Evolutionary conservation across 345 rosid genomes (phyloP).

Genomic region (Heritiera fomes): DNA sequence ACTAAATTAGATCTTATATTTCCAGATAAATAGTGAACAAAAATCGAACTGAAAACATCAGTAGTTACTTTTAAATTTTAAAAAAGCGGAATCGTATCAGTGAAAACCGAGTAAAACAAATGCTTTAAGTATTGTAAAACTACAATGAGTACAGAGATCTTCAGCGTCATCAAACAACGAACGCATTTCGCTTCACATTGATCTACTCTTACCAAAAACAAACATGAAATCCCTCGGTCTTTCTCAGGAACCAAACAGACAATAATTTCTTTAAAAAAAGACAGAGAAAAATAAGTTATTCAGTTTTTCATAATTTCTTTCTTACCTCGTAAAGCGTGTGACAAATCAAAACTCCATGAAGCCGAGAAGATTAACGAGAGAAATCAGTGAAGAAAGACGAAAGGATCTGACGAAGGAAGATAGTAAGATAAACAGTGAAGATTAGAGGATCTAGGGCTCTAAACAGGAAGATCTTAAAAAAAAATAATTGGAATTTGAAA

Average conservation of each 20-base stretch:
- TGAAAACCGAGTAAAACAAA: not conserved
- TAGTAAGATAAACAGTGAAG: not conserved
- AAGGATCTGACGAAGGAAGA: constrained; percentile 34
- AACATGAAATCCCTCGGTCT: constrained; percentile 15
- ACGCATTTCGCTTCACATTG: constrained; percentile 30
- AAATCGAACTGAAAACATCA: not conserved
- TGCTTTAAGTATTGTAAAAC: constrained; percentile 6
- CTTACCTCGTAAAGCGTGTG: constrained; percentile 39
- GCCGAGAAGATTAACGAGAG: constrained; percentile 10
- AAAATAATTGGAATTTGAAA: constrained; percentile 9
- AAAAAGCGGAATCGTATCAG: not conserved
- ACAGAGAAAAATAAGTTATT: not conserved
- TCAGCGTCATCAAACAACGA: not conserved
- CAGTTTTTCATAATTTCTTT: not conserved
- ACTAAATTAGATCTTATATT: constrained; percentile 16
- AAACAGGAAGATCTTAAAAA: constrained; percentile 25
- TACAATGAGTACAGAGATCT: constrained; percentile 12
- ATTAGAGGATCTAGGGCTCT: constrained; percentile 39
- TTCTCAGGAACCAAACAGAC: constrained; percentile 38
- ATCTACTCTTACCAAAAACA: constrained; percentile 34
- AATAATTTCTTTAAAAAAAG: not conserved
- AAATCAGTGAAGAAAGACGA: constrained; percentile 19
- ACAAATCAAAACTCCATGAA: constrained; percentile 48
- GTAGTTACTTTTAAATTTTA: not conserved
- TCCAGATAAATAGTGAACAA: not conserved